Conservation (phyloP, 352 stramenopile species). For the Globisporangium carolinianum region DNA sequence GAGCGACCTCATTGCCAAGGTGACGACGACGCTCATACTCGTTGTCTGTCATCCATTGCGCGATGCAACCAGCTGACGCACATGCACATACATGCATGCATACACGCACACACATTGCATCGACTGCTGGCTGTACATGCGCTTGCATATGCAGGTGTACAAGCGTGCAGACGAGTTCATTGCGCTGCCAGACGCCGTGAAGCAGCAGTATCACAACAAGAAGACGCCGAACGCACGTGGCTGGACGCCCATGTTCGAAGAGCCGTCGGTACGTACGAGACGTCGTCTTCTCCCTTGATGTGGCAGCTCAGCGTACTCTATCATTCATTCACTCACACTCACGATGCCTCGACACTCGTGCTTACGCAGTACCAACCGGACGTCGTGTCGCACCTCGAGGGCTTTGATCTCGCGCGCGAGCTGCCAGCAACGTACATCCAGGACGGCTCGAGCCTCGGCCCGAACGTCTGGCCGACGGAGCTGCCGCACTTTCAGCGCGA, state of each 20-base stretch:
- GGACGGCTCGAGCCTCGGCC: slow-evolving; percentile 57
- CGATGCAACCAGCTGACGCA: background rate
- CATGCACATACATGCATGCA: background rate
- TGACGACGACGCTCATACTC: slow-evolving; percentile 3
- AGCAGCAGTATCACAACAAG: slow-evolving; percentile 76
- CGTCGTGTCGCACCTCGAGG: slow-evolving; percentile 68
- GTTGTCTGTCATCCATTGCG: background rate
- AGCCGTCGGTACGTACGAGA: slow-evolving; percentile 47
- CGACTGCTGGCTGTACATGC: background rate
- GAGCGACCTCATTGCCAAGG: slow-evolving; percentile 38
- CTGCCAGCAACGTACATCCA: slow-evolving; percentile 46
- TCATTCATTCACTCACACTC: background rate
- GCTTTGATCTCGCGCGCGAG: slow-evolving; percentile 67
- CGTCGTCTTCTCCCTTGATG: background rate
- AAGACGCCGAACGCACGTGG: slow-evolving; percentile 61
- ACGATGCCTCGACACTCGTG: background rate
- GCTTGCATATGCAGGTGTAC: slow-evolving; percentile 31
- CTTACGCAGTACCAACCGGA: slow-evolving; percentile 58
- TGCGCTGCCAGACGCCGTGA: slow-evolving; percentile 45
- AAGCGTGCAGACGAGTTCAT: slow-evolving; percentile 61
- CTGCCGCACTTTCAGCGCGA: slow-evolving; percentile 54
- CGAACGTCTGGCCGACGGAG: slow-evolving; percentile 69
- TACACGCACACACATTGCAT: background rate
- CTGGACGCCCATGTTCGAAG: slow-evolving; percentile 81
- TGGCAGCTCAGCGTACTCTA: background rate